These are phyloP conservation scores for Verticillium tricorpus DNA, from an alignment of 2,329 filamentous ascomycete species.

Conservation along the genomic window DNA sequence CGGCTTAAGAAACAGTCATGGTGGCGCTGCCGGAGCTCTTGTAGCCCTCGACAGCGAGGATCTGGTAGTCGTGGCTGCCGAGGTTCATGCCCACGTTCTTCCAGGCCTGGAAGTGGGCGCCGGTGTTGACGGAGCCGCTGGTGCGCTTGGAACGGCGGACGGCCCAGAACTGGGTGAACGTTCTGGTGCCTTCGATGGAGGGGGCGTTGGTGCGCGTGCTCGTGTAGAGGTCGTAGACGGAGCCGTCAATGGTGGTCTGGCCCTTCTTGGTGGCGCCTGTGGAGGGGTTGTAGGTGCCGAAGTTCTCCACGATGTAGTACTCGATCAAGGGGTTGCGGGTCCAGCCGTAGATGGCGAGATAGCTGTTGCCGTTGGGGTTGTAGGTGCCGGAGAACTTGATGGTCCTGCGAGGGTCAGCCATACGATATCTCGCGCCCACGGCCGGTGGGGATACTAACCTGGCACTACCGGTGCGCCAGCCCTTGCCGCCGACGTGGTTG, in stretches of 20 bases:
- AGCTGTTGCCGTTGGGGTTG: conserved; percentile 31
- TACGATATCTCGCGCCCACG: background rate
- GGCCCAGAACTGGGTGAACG: conserved; percentile 48
- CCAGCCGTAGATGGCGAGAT: conserved; percentile 43
- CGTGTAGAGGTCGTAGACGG: conserved; percentile 30
- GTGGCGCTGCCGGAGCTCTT: conserved; percentile 22
- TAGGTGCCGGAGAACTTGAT: conserved; percentile 32
- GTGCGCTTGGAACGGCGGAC: conserved; percentile 40
- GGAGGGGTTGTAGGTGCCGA: conserved; percentile 36
- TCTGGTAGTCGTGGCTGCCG: conserved; percentile 45
- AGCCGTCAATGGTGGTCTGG: conserved; percentile 26
- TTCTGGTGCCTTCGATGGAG: conserved; percentile 41
- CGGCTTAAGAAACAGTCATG: conserved; percentile 12
- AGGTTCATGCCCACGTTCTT: conserved; percentile 38
- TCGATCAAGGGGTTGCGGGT: conserved; percentile 31
- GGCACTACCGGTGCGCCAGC: conserved; percentile 47
- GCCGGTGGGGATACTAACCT: background rate
- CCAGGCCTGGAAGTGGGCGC: conserved; percentile 51
- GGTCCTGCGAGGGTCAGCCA: conserved; percentile 13
- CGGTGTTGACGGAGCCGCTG: conserved; percentile 42
- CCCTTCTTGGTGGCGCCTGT: conserved; percentile 27
- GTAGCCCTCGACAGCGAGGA: conserved; percentile 46
- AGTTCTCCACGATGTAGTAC: conserved; percentile 38
- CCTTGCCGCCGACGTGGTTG: conserved; percentile 55
- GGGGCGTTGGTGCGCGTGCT: conserved; percentile 33